Conservation (phyloP, 202 grass and related monocot genomes). For the Zizania palustris region DNA sequence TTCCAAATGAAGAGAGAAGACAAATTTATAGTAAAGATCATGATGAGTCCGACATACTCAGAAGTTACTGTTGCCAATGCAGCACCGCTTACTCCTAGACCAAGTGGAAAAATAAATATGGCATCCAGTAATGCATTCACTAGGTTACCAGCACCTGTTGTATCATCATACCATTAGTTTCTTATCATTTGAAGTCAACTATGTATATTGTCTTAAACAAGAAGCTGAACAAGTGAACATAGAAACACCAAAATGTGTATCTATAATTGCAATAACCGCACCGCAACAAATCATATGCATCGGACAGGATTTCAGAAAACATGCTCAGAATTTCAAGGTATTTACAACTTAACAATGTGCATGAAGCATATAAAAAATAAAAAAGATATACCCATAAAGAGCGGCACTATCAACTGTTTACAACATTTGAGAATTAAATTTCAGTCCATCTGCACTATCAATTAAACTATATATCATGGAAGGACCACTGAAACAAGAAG, state of each 20-base stretch:
- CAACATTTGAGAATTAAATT: background rate
- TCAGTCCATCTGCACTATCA: background rate
- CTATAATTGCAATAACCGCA: background rate
- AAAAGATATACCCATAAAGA: background rate
- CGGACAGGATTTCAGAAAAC: background rate
- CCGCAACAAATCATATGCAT: background rate
- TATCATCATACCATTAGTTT: constrained; percentile 21
- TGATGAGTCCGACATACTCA: constrained; percentile 66
- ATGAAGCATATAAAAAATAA: background rate
- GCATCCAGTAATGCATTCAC: constrained; percentile 73
- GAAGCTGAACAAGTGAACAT: background rate
- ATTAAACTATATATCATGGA: background rate
- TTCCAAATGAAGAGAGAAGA: constrained; percentile 40
- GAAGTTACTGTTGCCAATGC: constrained; percentile 83
- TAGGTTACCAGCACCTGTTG: constrained; percentile 77
- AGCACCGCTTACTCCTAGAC: constrained; percentile 80
- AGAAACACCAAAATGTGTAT: background rate
- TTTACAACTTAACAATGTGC: background rate
- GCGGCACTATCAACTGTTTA: background rate
- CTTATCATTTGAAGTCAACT: constrained; percentile 8
- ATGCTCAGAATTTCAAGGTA: background rate
- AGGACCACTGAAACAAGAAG: background rate
- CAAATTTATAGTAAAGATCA: constrained; percentile 35
- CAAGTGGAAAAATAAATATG: constrained; percentile 78
- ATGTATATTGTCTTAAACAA: background rate